Percentiles rank a stretch among this genome's conserved stretches.
Evolutionary conservation across 2,329 filamentous ascomycete species (phyloP).

Genomic region (Alternaria brassicicola): DNA sequence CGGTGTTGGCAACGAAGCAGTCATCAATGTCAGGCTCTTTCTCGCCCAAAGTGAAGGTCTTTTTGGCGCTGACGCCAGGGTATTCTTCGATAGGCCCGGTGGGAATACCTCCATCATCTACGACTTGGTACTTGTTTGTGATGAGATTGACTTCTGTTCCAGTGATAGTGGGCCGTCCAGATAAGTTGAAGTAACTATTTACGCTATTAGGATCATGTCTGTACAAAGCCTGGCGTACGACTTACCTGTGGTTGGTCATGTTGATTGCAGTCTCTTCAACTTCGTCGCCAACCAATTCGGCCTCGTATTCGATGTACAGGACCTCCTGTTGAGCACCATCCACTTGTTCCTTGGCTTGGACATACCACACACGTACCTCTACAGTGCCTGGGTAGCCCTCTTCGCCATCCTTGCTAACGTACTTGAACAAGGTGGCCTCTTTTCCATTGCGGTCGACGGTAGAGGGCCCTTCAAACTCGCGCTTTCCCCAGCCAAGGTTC

Average conservation of each 20-base stretch:
- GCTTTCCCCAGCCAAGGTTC: constrained; percentile 78
- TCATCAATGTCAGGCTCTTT: constrained; percentile 81
- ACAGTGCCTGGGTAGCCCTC: constrained; percentile 90
- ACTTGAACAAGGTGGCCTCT: constrained; percentile 55
- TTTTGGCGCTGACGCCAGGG: constrained; percentile 67
- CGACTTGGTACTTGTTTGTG: constrained; percentile 71
- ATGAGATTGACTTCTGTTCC: constrained; percentile 66
- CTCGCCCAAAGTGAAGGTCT: constrained; percentile 74
- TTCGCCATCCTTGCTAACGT: constrained; percentile 77
- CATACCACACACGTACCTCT: constrained; percentile 78
- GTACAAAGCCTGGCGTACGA: neutral
- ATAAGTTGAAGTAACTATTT: constrained; percentile 71
- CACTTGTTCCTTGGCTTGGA: constrained; percentile 69
- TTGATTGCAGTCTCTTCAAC: constrained; percentile 90
- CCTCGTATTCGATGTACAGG: constrained; percentile 88
- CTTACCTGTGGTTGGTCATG: constrained; percentile 91
- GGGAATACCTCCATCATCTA: constrained; percentile 77
- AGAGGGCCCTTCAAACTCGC: constrained; percentile 74
- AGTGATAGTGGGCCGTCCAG: constrained; percentile 61
- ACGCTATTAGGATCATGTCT: neutral
- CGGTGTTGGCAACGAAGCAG: constrained; percentile 80
- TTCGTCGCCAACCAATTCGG: constrained; percentile 73
- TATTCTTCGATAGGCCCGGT: constrained; percentile 69
- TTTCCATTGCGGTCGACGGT: constrained; percentile 58
- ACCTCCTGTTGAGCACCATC: constrained; percentile 70